phyloP scores from a whole-genome alignment of 331 rosid genomes.

The Malus hybrid region DNA sequence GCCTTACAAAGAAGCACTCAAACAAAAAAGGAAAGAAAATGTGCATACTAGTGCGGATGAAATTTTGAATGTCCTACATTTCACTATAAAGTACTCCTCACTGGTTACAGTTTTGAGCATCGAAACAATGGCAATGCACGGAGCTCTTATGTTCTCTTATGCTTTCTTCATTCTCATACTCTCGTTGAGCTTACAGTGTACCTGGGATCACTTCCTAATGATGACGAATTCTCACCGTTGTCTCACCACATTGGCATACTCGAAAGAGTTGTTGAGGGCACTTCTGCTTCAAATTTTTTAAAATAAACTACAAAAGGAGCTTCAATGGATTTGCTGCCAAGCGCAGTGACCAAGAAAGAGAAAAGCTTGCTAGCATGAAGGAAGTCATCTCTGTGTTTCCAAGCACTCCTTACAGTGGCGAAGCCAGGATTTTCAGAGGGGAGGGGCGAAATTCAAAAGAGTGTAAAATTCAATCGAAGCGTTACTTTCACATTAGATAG shows the following conservation, averaged over 20 bases:
- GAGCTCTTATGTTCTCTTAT: background rate
- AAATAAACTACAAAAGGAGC: conserved; percentile 27
- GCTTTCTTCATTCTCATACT: background rate
- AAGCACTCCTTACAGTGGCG: background rate
- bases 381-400: conserved; percentile 35
- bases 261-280: conserved; percentile 5
- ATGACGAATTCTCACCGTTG: conserved; percentile 16
- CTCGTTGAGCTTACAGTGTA: background rate
- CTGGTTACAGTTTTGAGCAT: background rate
- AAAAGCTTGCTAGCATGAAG: conserved; percentile 12
- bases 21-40: background rate
- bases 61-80: background rate
- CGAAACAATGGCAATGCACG: background rate
- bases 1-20: too few species aligned
- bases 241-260: conserved; percentile 26
- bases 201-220: conserved; percentile 22
- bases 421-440: too few species aligned
- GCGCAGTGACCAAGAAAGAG: conserved; percentile 8
- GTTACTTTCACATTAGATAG: too few species aligned
- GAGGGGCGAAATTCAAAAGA: too few species aligned
- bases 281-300: background rate
- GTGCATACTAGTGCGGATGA: background rate
- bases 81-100: background rate
- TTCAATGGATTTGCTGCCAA: conserved; percentile 46
- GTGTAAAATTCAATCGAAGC: too few species aligned